Evolutionary conservation across 129 eudicot species (phyloP).

Genomic region (Ambrosia trifida): DNA sequence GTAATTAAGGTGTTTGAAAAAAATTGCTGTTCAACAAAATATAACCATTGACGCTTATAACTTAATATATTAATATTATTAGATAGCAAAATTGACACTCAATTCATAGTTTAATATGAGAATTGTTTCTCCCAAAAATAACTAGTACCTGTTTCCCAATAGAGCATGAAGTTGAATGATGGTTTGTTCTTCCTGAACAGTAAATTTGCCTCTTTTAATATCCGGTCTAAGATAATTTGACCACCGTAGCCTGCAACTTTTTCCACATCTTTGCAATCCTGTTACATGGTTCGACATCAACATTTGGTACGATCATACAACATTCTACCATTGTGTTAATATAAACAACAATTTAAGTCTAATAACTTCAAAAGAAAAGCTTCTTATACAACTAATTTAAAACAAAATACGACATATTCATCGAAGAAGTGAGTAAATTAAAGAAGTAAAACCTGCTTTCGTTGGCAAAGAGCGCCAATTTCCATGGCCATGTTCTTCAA

Average conservation of each 20-base stretch:
- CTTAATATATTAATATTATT: not conserved
- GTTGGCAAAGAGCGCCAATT: conserved; percentile 82
- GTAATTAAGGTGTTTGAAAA: too few relatives aligned
- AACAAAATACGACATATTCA: not conserved
- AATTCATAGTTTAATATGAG: not conserved
- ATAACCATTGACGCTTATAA: too few relatives aligned
- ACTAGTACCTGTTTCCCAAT: conserved; percentile 68
- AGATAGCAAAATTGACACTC: not conserved
- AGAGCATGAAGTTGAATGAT: conserved; percentile 96
- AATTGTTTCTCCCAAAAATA: not conserved
- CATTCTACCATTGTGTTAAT: too few relatives aligned
- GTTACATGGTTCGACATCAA: not conserved
- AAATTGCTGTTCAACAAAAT: too few relatives aligned
- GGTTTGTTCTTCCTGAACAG: conserved; percentile 80
- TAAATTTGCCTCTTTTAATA: conserved; percentile 87
- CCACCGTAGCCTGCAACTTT: conserved; percentile 85
- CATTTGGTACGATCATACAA: not conserved
- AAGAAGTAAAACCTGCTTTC: conserved; percentile 59
- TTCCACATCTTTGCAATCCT: conserved; percentile 93
- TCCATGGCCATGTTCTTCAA: conserved; percentile 81
- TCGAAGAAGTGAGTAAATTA: not conserved
- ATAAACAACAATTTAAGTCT: not conserved
- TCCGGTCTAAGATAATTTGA: conserved; percentile 82
- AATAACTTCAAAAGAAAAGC: not conserved
- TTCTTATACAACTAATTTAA: not conserved